Conservation (phyloP, 2,329 filamentous ascomycete genomes). For the Penicillium palitans region DNA sequence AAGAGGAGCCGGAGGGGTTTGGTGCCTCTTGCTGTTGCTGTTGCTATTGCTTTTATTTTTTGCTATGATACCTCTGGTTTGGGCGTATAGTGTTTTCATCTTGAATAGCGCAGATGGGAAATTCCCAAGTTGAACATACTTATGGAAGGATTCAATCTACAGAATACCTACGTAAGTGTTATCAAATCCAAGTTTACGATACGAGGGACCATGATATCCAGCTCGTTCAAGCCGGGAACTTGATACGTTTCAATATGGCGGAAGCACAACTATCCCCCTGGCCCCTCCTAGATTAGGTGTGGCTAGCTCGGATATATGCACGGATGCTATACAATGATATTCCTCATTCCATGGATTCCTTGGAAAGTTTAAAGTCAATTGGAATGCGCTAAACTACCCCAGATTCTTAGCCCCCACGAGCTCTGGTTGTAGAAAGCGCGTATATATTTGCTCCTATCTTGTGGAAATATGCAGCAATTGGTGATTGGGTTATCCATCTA, state of each 20-base stretch:
- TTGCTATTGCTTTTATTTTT: not conserved
- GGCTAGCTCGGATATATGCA: too few species aligned
- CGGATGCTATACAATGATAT: not conserved
- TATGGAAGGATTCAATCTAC: not conserved
- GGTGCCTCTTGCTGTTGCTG: not conserved
- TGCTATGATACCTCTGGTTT: conserved; percentile 8
- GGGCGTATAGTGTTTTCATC: not conserved
- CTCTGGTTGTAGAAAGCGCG: too few species aligned
- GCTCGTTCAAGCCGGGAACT: not conserved
- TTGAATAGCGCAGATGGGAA: not conserved
- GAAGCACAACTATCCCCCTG: not conserved
- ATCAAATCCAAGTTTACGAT: not conserved
- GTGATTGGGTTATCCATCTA: too few species aligned
- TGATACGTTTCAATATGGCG: not conserved
- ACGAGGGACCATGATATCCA: not conserved
- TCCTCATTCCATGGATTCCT: not conserved
- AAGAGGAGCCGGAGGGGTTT: not conserved
- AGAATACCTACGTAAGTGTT: not conserved
- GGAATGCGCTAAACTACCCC: conserved; percentile 10
- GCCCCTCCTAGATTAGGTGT: not conserved
- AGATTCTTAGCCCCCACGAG: too few species aligned
- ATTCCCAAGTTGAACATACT: not conserved
- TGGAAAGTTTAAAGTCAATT: not conserved
- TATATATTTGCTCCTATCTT: too few species aligned
- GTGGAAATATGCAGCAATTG: too few species aligned